Evolutionary conservation across 192 early-diverging fungal species (phyloP).

Genomic region (Mortierella claussenii): DNA sequence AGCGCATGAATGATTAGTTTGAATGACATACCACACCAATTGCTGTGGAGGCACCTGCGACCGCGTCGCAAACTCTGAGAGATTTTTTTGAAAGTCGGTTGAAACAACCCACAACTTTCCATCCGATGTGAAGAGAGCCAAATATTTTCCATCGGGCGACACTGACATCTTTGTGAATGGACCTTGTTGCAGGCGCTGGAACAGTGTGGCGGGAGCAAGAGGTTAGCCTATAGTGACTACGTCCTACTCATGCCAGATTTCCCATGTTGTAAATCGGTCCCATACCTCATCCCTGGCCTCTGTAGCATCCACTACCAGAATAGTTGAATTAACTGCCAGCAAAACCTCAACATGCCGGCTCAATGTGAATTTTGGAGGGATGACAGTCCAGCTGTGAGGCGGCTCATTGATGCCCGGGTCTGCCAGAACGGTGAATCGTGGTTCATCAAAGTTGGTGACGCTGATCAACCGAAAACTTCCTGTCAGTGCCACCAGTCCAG

Average conservation of each 20-base stretch:
- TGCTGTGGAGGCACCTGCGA: slow-evolving; percentile 74
- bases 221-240: too few species aligned
- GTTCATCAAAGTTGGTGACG: slow-evolving; percentile 87
- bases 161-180: slow-evolving; percentile 90
- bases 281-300: slow-evolving; percentile 84
- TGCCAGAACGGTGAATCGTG: slow-evolving; percentile 80
- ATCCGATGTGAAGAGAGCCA: slow-evolving; percentile 83
- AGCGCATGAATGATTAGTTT: too few species aligned
- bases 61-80: slow-evolving; percentile 84
- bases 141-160: slow-evolving; percentile 94
- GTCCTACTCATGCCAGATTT: too few species aligned
- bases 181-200: slow-evolving; percentile 82
- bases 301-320: slow-evolving; percentile 84
- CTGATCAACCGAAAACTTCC: slow-evolving; percentile 83
- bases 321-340: slow-evolving; percentile 76
- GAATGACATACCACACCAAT: slow-evolving; percentile 74
- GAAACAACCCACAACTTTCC: slow-evolving; percentile 94
- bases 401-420: slow-evolving; percentile 70
- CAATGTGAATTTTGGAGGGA: slow-evolving; percentile 87
- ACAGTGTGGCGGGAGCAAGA: neutral
- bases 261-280: neutral
- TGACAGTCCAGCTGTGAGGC: slow-evolving; percentile 89
- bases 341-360: slow-evolving; percentile 93
- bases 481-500: slow-evolving; percentile 93
- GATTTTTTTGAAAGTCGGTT: slow-evolving; percentile 92